phyloP scores from a whole-genome alignment of 352 stramenopile genomes.

The Phytophthora nicotianae region DNA sequence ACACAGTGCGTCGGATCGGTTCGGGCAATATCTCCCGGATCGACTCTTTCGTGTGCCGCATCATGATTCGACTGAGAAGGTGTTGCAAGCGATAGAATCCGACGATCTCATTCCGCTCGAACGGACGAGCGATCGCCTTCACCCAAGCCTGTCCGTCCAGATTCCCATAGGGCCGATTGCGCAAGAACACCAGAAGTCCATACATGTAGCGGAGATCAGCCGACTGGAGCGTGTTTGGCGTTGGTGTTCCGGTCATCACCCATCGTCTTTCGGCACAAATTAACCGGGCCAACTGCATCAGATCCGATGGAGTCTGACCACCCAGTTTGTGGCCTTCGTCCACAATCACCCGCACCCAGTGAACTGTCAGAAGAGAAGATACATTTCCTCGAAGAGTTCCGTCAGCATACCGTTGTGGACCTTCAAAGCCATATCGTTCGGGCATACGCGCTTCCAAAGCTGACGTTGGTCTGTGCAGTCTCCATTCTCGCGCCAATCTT shows the following conservation, averaged over 20 bases:
- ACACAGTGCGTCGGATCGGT: constrained; percentile 50
- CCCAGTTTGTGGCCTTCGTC: constrained; percentile 96
- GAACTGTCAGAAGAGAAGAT: constrained; percentile 64
- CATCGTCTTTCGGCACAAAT: constrained; percentile 89
- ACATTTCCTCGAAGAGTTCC: constrained; percentile 55
- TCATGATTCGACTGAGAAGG: constrained; percentile 92
- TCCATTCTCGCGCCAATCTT: constrained; percentile 70
- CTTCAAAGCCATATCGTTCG: constrained; percentile 57
- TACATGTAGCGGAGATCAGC: constrained; percentile 90
- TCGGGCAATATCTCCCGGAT: constrained; percentile 67
- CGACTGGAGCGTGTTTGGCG: constrained; percentile 85
- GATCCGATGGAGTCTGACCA: constrained; percentile 55
- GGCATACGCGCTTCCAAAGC: constrained; percentile 58
- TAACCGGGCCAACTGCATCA: constrained; percentile 85
- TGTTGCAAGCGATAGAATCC: constrained; percentile 78
- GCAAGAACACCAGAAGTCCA: constrained; percentile 90
- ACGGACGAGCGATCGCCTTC: constrained; percentile 75
- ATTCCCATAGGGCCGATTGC: constrained; percentile 86
- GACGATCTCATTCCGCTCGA: constrained; percentile 60
- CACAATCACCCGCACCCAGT: constrained; percentile 93
- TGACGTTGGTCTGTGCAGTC: constrained; percentile 56
- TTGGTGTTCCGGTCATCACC: constrained; percentile 98
- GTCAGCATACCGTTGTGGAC: constrained; percentile 56
- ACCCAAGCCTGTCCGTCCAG: constrained; percentile 73
- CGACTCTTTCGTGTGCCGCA: constrained; percentile 94